Percentiles rank a stretch among this genome's conserved stretches.
Evolutionary conservation across 2,329 filamentous ascomycete species (phyloP).

Genomic region (Pseudocercospora fijiensis): DNA sequence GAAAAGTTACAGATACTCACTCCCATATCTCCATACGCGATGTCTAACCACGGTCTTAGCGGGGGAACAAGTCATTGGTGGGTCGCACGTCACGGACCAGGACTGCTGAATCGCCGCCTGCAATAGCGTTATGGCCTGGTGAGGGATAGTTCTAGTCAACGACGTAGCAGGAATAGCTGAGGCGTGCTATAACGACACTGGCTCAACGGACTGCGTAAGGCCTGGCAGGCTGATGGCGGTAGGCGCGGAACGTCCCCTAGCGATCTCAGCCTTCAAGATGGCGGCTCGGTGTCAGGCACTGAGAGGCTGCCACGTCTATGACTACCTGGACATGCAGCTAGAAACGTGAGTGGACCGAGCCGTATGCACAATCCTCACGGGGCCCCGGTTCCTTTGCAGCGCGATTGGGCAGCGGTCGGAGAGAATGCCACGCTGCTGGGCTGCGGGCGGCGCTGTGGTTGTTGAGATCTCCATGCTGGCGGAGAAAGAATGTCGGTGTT

Average conservation of each 20-base stretch:
- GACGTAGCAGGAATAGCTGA: constrained; percentile 22
- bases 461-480: constrained; percentile 6
- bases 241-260: constrained; percentile 19
- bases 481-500: background rate
- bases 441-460: constrained; percentile 10
- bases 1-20: constrained; percentile 14
- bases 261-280: constrained; percentile 20
- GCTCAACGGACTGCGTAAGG: constrained; percentile 20
- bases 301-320: constrained; percentile 36
- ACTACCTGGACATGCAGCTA: constrained; percentile 24
- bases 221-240: constrained; percentile 19
- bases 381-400: background rate
- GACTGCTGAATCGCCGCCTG: constrained; percentile 8
- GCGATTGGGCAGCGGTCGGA: constrained; percentile 4
- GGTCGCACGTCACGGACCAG: constrained; percentile 17
- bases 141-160: constrained; percentile 9
- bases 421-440: background rate
- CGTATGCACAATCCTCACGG: constrained; percentile 7
- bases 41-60: constrained; percentile 16
- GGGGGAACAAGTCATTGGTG: constrained; percentile 28
- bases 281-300: constrained; percentile 24
- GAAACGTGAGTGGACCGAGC: constrained; percentile 13
- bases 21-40: constrained; percentile 11
- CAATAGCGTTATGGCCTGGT: background rate
- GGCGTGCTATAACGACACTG: constrained; percentile 25